Evolutionary conservation across 306 rosid species (phyloP), one percentile per base, ranked within the genome.

Genomic region (Fagus sylvatica): DNA sequence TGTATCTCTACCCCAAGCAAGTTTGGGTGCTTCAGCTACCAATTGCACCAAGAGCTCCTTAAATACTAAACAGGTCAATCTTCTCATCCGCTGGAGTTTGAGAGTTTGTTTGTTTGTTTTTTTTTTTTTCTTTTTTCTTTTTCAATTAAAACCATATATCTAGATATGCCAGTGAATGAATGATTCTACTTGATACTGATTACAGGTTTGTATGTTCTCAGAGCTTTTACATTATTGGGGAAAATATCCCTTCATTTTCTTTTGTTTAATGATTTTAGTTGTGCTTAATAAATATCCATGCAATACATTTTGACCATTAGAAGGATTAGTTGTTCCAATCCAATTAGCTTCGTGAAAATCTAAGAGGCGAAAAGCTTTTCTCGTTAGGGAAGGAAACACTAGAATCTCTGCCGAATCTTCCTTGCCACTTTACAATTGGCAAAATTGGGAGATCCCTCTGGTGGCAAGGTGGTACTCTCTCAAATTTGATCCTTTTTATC

Each of bases 1-100:
- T 60, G 62, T 37, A 32, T 85, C 43, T 74, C 59, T 78, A 59
- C 83, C 81, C 10, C 89, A 94, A 87, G 96, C 78, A 85, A 85
- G 89, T 90, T 74, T 76, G 74, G 77, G 77, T 73, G 76, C 82
- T 79, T 84, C 82, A 43, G 73, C 53, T 73, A 79, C 66, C 56
- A 69, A 57, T 75, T 79, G 34, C 78, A 69, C 76, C 4, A 34
- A 48, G 74, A 42, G 74, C 70, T 76, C 77, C 66, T 81, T 73
- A 73, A 55, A 36, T 74, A 65, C 72, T 70, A 77, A 77, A 79
- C 79, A 78, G 76, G 80, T 80, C 36, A 71, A 51, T 68, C 71
- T 69, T 65, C 67, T 62, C 56, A 66, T 36, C 4, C 34, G 39
- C 17, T 2, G n/a, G 32, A 22, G 28, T 22, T 22, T 22, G 28